These are phyloP conservation scores for Solanum megistacrolobum DNA, from an alignment of 257 asterid species.

Conservation along the genomic window DNA sequence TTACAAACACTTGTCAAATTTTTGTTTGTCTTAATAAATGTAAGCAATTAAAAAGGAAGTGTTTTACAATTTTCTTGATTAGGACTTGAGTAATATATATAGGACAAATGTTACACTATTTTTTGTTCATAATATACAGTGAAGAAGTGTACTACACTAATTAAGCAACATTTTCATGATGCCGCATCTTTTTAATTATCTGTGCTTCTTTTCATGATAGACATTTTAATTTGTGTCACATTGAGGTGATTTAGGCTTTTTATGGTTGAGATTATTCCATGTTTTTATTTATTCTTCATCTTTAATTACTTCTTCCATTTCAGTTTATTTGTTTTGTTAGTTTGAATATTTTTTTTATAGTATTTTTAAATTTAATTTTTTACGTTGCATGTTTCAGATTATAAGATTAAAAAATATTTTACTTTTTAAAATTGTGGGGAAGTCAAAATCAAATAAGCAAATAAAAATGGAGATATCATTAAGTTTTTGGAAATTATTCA, in stretches of 20 bases:
- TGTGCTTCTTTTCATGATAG: not conserved
- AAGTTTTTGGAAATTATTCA: not conserved
- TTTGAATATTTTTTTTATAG: no score
- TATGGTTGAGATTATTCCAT: not conserved
- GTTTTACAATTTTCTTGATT: not conserved
- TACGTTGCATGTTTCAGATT: accelerated
- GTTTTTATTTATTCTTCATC: not conserved
- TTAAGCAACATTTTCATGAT: not conserved
- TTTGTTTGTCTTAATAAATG: not conserved
- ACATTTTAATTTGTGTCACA: not conserved
- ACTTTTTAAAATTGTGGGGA: no score
- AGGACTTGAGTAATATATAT: not conserved
- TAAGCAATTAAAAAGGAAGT: not conserved
- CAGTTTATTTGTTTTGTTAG: no score
- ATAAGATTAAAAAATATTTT: not conserved
- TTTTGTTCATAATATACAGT: not conserved
- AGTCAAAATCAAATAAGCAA: no score
- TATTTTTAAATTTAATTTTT: no score
- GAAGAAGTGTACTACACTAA: not conserved
- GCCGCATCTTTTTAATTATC: not conserved
- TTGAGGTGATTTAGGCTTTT: not conserved
- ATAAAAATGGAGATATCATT: no score
- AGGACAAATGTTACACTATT: not conserved
- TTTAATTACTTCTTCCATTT: not conserved
- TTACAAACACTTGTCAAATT: conserved; percentile 11